Evolutionary conservation across 2,329 filamentous ascomycete species (phyloP).

Genomic region (Clathrospora elynae): DNA sequence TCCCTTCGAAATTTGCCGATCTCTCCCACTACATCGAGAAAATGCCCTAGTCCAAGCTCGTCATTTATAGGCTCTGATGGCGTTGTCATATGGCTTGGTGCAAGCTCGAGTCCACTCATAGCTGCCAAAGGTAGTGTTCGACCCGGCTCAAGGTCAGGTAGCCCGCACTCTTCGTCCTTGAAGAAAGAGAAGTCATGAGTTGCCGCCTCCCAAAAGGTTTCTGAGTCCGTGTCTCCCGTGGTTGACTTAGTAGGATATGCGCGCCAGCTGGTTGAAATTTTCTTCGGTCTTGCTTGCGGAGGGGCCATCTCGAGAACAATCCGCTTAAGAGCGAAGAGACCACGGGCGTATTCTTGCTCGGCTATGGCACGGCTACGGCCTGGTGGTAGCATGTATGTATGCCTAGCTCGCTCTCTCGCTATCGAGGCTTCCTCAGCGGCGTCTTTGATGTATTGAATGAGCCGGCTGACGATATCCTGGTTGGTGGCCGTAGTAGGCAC

Average conservation of each 20-base stretch:
- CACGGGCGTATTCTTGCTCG: constrained; percentile 55
- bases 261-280: constrained; percentile 53
- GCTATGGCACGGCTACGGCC: constrained; percentile 57
- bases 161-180: constrained; percentile 60
- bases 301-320: constrained; percentile 59
- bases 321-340: constrained; percentile 60
- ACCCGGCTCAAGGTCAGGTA: constrained; percentile 53
- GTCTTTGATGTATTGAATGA: constrained; percentile 61
- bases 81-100: constrained; percentile 18
- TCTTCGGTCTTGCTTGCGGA: constrained; percentile 32
- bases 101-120: constrained; percentile 52
- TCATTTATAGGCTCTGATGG: constrained; percentile 9
- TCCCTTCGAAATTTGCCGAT: constrained; percentile 60
- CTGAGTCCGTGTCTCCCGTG: constrained; percentile 64
- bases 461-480: constrained; percentile 40
- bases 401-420: constrained; percentile 58
- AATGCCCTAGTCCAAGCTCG: constrained; percentile 17
- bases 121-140: constrained; percentile 54
- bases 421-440: constrained; percentile 62
- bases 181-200: constrained; percentile 67
- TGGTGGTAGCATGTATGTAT: constrained; percentile 65
- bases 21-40: constrained; percentile 58
- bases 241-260: constrained; percentile 57
- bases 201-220: constrained; percentile 64
- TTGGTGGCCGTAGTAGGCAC: constrained; percentile 57